phyloP scores from a whole-genome alignment of 1,284 basidiomycete species.

The Blastosporella zonata region DNA sequence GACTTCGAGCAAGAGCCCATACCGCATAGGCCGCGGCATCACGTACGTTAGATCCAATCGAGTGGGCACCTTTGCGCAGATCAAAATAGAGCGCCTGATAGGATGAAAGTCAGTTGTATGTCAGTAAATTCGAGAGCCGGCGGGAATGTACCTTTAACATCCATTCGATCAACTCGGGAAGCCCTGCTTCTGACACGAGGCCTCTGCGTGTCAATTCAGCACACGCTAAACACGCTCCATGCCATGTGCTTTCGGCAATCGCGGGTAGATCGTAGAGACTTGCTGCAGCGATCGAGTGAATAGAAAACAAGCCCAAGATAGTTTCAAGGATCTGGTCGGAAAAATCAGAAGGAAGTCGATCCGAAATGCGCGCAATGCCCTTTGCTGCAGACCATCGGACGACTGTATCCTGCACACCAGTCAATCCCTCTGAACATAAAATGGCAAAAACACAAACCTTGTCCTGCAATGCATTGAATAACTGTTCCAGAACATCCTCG shows the following conservation, averaged over 20 bases:
- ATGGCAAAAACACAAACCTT: conserved; percentile 48
- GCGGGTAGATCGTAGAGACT: conserved; percentile 71
- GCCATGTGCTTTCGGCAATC: conserved; percentile 86
- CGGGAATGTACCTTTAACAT: conserved; percentile 63
- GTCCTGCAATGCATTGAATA: conserved; percentile 80
- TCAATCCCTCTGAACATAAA: neutral
- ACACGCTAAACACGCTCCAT: conserved; percentile 90
- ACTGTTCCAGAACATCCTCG: conserved; percentile 71
- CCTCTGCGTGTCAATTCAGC: conserved; percentile 90
- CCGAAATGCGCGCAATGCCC: conserved; percentile 83
- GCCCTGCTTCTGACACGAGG: conserved; percentile 56
- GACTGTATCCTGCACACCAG: conserved; percentile 73
- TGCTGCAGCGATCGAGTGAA: conserved; percentile 61
- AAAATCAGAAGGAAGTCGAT: conserved; percentile 76
- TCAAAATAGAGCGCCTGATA: conserved; percentile 88
- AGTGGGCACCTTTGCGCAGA: conserved; percentile 86
- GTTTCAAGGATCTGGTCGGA: conserved; percentile 80
- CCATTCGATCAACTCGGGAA: conserved; percentile 72
- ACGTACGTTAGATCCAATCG: conserved; percentile 91
- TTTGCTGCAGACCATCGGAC: conserved; percentile 97
- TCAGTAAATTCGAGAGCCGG: conserved; percentile 2
- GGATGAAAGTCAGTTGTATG: conserved; percentile 9
- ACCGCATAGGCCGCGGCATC: conserved; percentile 94
- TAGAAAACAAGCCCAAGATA: conserved; percentile 65
- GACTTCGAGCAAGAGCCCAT: conserved; percentile 89